Evolutionary conservation across 2,329 filamentous ascomycete species (phyloP), one percentile per base, ranked within the genome.

Genomic region (Blumeriella jaapii): DNA sequence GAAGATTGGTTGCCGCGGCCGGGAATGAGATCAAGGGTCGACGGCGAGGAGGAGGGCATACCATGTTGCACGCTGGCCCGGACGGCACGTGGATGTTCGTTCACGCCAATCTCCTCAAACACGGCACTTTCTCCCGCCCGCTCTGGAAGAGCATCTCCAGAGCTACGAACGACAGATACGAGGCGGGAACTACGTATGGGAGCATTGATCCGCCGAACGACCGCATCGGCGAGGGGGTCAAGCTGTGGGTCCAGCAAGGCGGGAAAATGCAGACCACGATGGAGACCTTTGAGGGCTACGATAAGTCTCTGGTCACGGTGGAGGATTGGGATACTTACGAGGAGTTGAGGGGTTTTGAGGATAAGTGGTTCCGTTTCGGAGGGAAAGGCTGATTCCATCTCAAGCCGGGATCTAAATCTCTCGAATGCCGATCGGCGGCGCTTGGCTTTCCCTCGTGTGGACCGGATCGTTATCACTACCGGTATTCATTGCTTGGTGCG

Each of bases 101-200:
- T n/a, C 45, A 47, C 38, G 45, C 42, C 20, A 46, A 46, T 38
- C 13, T 47, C 36, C 41, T 47, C 3, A 47, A 47, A 19, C 42
- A 47, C 40, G 31, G 30, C 4, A 10, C 26, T 4, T 47, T 47
- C 9, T 1, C 8, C 1, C 29, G 26, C 10, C 44, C 44, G 4
- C 28, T 47, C 8, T 47, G 44, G 44, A 15, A 34, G n/a, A 23
- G 34, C 15, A 42, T 47, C 15, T 40, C 45, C 16, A 29, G 42
- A 8, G 41, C 32, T 10, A 20, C 33, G 8, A 9, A 44, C 6
- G 44, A 47, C 29, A 41, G 8, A 9, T 47, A 31, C 25, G 34
- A 18, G n/a, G 19, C 13, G 17, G 35, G 27, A n/a, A 45, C 19
- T 3, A 47, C 44, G 5, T 47, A 45, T 38, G 44, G 44, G 2